Evolutionary conservation across 768 basidiomycete species (phyloP), one percentile per base, ranked within the genome.

Genomic region (Brasilioporus rufonigricans): DNA sequence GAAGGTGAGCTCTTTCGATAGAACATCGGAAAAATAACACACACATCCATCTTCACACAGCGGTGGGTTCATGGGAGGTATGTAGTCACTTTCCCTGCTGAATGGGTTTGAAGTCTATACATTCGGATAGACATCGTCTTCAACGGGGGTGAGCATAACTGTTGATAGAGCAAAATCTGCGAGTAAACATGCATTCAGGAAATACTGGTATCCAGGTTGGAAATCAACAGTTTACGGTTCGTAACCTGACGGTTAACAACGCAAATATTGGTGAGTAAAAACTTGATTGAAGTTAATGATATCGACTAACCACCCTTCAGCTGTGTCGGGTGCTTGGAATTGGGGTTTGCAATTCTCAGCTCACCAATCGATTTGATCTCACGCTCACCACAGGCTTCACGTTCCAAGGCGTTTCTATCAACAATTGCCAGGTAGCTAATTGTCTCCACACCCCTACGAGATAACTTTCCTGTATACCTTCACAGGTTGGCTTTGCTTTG

Each of bases 201-300:
- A 66, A 57, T 41, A 83, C 74, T 44, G 89, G 86, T 16, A 83
- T 91, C 40, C 80, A 80, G 75, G 83, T 86, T 38, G 89, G 89
- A 52, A 91, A 85, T 55, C 89, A 92, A 70, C 89, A 91, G 78
- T 86, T 86, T 59, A 86, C 85, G 0, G 81, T 86, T 44, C 79
- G 85, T 26, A 87, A 86, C 61, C 68, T 86, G 49, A 81, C 77
- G 1, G 64, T 81, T 32, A 79, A 77, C 60, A 78, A 80, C 57
- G 76, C 77, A n/a, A 58, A 73, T 7, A 66, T 66, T 46, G 76
- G 76, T 75, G 55, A 56, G 65, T n/a, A n/a, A n/a, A n/a, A n/a
- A n/a, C n/a, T n/a, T n/a, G n/a, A n/a, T n/a, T 48, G 13, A 14
- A 13, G 3, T 1, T 1, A 1, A 5, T 41, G 11, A 32, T 6